A percentile compares a stretch with the other conserved stretches of the same genome.
phyloP scores from a whole-genome alignment of 2,329 filamentous ascomycete species.

The Blastomyces percursus region DNA sequence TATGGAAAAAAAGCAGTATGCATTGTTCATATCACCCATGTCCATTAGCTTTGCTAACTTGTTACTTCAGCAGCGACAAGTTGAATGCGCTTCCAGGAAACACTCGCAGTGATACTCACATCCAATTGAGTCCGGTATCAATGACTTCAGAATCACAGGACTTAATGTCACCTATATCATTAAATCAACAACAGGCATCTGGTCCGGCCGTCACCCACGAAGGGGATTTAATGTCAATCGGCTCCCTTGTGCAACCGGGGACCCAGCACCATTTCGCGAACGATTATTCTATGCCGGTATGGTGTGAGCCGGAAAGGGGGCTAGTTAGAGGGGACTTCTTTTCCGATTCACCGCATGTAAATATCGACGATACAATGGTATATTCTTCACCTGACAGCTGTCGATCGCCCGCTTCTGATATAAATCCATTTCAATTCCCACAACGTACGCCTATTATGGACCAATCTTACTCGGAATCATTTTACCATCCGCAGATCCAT shows the following conservation, averaged over 20 bases:
- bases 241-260: not conserved
- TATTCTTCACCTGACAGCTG: constrained; percentile 36
- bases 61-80: not conserved
- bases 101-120: not conserved
- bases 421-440: constrained; percentile 24
- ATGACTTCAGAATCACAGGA: not conserved
- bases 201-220: not conserved
- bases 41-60: not conserved
- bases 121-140: not conserved
- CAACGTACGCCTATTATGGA: constrained; percentile 25
- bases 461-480: constrained; percentile 23
- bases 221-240: constrained; percentile 1
- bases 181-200: not conserved
- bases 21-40: constrained; percentile 6
- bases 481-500: constrained; percentile 24
- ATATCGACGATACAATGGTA: constrained; percentile 31
- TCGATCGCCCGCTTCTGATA: constrained; percentile 33
- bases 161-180: not conserved
- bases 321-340: constrained; percentile 23
- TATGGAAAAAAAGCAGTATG: constrained; percentile 40
- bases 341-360: constrained; percentile 27
- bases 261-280: constrained; percentile 2
- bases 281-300: constrained; percentile 20
- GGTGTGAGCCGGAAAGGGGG: constrained; percentile 28
- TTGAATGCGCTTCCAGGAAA: not conserved